Conservation (phyloP, 805 yeast genomes). For the Metschnikowia kunwiensis region DNA sequence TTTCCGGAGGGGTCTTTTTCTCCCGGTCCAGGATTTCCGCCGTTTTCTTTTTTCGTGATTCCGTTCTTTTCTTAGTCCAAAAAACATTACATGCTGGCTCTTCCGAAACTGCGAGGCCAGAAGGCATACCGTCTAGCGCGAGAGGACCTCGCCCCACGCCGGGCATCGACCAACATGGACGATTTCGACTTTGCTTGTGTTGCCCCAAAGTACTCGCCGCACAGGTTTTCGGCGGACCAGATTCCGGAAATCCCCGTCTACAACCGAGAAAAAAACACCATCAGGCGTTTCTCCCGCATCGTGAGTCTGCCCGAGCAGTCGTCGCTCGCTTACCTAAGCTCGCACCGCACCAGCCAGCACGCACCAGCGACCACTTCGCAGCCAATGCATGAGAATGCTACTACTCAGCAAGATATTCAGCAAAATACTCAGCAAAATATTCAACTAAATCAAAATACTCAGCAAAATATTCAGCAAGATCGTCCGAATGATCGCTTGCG, state of each 20-base stretch:
- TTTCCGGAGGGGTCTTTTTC: too few species aligned
- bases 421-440: too few species aligned
- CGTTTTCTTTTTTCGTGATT: background rate
- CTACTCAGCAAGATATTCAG: too few species aligned
- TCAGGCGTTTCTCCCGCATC: constrained; percentile 18
- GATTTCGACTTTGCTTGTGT: constrained; percentile 29
- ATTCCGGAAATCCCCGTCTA: constrained; percentile 30
- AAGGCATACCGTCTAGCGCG: constrained; percentile 1
- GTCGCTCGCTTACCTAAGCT: too few species aligned
- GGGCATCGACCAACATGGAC: constrained; percentile 1
- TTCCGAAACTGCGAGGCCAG: constrained; percentile 11
- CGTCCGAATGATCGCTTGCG: too few species aligned
- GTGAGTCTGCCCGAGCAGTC: constrained; percentile 3
- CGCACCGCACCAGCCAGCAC: too few species aligned
- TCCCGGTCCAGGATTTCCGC: too few species aligned
- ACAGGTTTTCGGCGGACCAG: constrained; percentile 22
- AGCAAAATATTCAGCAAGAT: too few species aligned
- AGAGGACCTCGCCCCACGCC: constrained; percentile 5
- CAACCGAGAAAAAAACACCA: constrained; percentile 20
- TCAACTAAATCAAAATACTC: too few species aligned
- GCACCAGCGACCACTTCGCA: constrained; percentile 6
- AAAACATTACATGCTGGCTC: too few species aligned
- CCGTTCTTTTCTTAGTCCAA: background rate
- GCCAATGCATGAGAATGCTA: too few species aligned
- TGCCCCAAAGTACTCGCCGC: constrained; percentile 28